Evolutionary conservation across 257 asterid species (phyloP).

Genomic region (Nicotiana tabacum): DNA sequence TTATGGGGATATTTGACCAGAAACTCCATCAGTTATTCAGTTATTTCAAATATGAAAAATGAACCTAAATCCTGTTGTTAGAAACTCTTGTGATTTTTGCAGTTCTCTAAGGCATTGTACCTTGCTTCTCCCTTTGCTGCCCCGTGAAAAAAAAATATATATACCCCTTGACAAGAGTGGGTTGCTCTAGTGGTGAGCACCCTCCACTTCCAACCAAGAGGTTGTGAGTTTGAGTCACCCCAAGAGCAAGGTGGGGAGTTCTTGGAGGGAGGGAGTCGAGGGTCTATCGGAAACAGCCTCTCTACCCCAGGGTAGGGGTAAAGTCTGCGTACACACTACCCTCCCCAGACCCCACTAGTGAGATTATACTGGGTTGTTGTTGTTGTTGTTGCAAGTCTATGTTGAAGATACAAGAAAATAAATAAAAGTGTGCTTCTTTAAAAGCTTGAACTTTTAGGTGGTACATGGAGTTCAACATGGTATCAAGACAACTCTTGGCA

Average conservation of each 20-base stretch:
- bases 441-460: neutral
- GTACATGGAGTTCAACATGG: neutral
- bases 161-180: neutral
- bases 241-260: too few species aligned
- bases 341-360: too few species aligned
- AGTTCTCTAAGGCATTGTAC: neutral
- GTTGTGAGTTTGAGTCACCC: too few species aligned
- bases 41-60: neutral
- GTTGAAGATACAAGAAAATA: neutral
- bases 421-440: neutral
- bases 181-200: too few species aligned
- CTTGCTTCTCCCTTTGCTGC: neutral
- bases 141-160: neutral
- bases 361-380: too few species aligned
- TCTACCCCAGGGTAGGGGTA: too few species aligned
- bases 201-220: too few species aligned
- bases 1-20: neutral
- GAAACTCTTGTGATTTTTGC: neutral
- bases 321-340: too few species aligned
- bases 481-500: neutral
- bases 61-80: neutral
- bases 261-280: too few species aligned
- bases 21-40: neutral
- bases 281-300: too few species aligned
- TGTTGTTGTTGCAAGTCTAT: neutral